Evolutionary conservation across 1,139 yeast species (phyloP), one percentile per base, ranked within the genome.

Genomic region (Magnusiomyces paraingens): DNA sequence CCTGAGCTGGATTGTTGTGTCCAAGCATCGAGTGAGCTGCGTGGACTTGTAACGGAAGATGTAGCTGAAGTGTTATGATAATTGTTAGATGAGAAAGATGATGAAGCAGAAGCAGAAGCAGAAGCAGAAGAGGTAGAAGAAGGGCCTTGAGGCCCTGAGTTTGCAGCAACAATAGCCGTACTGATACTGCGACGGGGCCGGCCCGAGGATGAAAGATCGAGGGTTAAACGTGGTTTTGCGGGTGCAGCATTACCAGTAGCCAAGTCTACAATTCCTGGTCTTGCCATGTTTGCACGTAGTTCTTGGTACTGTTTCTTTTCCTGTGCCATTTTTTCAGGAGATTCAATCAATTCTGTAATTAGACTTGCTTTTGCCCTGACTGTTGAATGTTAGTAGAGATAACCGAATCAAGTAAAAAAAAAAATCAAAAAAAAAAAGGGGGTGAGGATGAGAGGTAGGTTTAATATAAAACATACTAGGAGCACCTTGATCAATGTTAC

Each of bases 291-390:
- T 32, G 64, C 63, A 11, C 70, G 60, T 46, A 67, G 66, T 20
- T 60, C 53, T 35, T 52, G 47, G 51, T 67, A 70, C 49, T 66
- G 64, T 41, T 58, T 63, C 54, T 64, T 62, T 52, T 69, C 72
- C 15, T 58, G 57, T n/a, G 52, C 58, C 26, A 69, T 60, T 55
- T 62, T 64, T 32, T 57, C 62, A 1, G 66, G 67, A 52, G 68
- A 61, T 35, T 62, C 59, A 8, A 68, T 55, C 49, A 68, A 61
- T 46, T 62, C 65, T 5, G 63, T 57, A 46, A 70, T 53, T 8
- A 58, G 61, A 4, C 58, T 38, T 0, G 72, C 67, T 57, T 67
- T 69, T 2, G 68, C 62, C 6, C 72, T 61, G 29, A 70, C 66
- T 46, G 58, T 42, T 54, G 32, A 26, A 8, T 5, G 32, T 26